Base-by-base conservation (phyloP, 305 asterid species). In the Rubia occidens region DNA sequence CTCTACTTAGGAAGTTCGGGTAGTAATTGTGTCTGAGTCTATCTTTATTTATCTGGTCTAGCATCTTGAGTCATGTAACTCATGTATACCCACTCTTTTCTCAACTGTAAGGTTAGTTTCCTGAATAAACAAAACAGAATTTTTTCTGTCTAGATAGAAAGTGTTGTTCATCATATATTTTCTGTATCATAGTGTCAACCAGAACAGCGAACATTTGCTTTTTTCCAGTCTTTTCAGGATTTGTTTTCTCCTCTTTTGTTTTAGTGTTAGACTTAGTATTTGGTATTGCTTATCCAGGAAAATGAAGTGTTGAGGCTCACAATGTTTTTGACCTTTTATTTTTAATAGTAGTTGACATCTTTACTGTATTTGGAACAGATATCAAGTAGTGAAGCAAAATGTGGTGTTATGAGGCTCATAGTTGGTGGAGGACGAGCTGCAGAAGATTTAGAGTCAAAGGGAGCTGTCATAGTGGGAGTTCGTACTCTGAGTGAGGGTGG, bases 371-470 rank as follows among this genome's bases (percentile, higher is more conserved):
- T 37, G 77, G 62, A 35, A 72, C 65, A 95, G 99, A 85, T 89
- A 76, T 89, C 96, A 49, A 84, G 82, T 82, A 84, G 71, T 83
- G 99, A 95, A 87, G 93, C 96, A 66, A 91, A 89, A 67, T 81
- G 94, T 82, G 97, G 99, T 75, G 99, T 95, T 80, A 95, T 95
- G 99, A 91, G 97, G 84, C 96, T 95, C 81, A 83, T 95, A 70
- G 99, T 91, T 72, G 96, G 97, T 80, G 99, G 99, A 76, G 99
- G 99, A 58, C 86, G 97, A 74, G 99, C 97, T 76, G 86, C 96
- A 68, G 99, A 95, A 88, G 86, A 77, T 74, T 79, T 81, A 75
- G 90, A 87, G 78, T 78, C 79, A 65, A 89, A 87, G 82, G 99
- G 97, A 74, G 88, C 96, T 29, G 96, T 91, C 73, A 86, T 95